These are phyloP conservation scores for Candida neerlandica DNA, from an alignment of 1,139 yeast genomes.

Conservation along the genomic window DNA sequence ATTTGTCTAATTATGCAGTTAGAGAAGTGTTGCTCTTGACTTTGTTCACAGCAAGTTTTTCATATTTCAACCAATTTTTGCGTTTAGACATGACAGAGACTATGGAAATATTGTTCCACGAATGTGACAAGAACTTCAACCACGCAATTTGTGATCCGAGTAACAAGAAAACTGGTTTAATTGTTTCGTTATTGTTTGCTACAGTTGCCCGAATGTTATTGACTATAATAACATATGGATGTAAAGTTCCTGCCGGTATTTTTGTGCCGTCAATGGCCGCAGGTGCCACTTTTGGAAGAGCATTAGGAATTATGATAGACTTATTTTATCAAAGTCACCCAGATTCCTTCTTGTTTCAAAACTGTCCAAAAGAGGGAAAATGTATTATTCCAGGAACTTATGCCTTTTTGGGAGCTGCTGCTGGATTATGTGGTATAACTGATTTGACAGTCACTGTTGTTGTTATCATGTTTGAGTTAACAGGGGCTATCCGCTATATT, in stretches of 20 bases:
- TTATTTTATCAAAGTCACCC: slow-evolving; percentile 48
- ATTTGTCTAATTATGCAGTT: slow-evolving; percentile 57
- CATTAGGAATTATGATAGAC: slow-evolving; percentile 74
- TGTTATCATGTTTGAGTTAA: slow-evolving; percentile 91
- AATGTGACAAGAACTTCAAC: slow-evolving; percentile 58
- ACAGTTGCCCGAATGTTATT: slow-evolving; percentile 70
- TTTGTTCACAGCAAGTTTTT: slow-evolving; percentile 68
- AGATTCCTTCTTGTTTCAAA: slow-evolving; percentile 46
- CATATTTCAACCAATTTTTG: slow-evolving; percentile 83
- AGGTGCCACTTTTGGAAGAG: slow-evolving; percentile 92
- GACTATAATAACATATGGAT: slow-evolving; percentile 85
- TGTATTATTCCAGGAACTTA: slow-evolving; percentile 93
- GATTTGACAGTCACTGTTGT: slow-evolving; percentile 91
- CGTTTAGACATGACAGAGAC: slow-evolving; percentile 92
- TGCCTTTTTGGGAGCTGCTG: slow-evolving; percentile 97
- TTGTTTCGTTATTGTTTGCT: slow-evolving; percentile 66
- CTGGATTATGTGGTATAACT: slow-evolving; percentile 92
- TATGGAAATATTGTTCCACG: slow-evolving; percentile 87
- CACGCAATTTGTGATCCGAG: slow-evolving; percentile 53
- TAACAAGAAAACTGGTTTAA: slow-evolving; percentile 31
- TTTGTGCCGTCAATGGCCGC: slow-evolving; percentile 97
- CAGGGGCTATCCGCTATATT: slow-evolving; percentile 89
- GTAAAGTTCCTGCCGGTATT: slow-evolving; percentile 93
- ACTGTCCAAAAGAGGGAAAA: slow-evolving; percentile 42
- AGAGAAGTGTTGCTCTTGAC: slow-evolving; percentile 75